Evolutionary conservation across 306 rosid species (phyloP).

Genomic region (Alnus glutinosa): DNA sequence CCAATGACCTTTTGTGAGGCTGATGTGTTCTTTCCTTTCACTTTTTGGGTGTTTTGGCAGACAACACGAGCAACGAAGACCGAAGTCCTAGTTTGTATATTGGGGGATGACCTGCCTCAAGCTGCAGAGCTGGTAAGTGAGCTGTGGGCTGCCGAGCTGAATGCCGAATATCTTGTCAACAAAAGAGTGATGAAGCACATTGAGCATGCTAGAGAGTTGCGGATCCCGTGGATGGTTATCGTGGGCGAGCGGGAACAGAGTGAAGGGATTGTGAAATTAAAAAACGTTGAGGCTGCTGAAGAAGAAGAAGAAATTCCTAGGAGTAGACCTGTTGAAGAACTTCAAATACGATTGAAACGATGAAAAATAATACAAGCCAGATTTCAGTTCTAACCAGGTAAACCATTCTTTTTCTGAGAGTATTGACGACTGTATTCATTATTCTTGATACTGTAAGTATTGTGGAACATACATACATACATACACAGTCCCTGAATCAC

Average conservation of each 20-base stretch:
- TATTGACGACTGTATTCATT: background rate
- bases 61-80: slow-evolving; percentile 75
- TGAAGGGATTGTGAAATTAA: slow-evolving; percentile 63
- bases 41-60: slow-evolving; percentile 36
- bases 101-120: slow-evolving; percentile 60
- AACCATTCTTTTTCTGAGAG: background rate
- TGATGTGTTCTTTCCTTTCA: background rate
- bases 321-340: slow-evolving; percentile 57
- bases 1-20: background rate
- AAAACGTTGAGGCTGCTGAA: slow-evolving; percentile 42
- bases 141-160: slow-evolving; percentile 66
- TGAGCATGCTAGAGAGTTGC: slow-evolving; percentile 70
- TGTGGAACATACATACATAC: too few relatives aligned
- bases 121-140: slow-evolving; percentile 80
- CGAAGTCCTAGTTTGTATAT: slow-evolving; percentile 71
- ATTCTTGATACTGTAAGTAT: background rate
- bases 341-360: slow-evolving; percentile 44
- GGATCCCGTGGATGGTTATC: slow-evolving; percentile 80
- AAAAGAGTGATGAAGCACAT: slow-evolving; percentile 65
- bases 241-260: slow-evolving; percentile 70
- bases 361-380: slow-evolving; percentile 16
- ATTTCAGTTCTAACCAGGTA: background rate
- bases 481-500: too few relatives aligned
- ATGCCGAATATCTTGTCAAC: slow-evolving; percentile 64
- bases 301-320: slow-evolving; percentile 44